phyloP scores from a whole-genome alignment of 2,329 filamentous ascomycete genomes.

The Aspergillus sp. region DNA sequence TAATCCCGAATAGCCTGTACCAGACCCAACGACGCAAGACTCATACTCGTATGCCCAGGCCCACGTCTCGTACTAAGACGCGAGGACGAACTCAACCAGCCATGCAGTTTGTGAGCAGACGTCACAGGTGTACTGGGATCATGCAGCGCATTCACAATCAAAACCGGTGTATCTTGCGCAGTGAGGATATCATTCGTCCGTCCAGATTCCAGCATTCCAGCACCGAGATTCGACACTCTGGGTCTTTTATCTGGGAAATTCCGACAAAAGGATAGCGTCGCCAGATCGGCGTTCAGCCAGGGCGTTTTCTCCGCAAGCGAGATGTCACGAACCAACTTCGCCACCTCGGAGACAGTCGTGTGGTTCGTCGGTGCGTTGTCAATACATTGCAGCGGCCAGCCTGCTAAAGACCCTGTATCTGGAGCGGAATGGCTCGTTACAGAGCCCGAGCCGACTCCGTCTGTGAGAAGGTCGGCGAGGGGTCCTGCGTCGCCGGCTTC shows the following conservation, averaged over 20 bases:
- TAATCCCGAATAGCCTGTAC: not conserved
- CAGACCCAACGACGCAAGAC: not conserved
- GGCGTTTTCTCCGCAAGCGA: not conserved
- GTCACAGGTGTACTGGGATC: not conserved
- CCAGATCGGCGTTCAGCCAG: slow-evolving; percentile 1
- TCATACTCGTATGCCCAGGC: not conserved
- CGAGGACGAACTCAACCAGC: not conserved
- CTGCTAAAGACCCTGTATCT: not conserved
- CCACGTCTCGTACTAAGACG: not conserved
- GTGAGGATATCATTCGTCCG: not conserved
- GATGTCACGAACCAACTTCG: not conserved
- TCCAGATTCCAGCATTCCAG: not conserved
- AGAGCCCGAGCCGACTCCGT: not conserved
- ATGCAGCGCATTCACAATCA: not conserved
- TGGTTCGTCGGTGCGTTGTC: not conserved
- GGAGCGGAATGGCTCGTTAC: not conserved
- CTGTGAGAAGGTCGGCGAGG: not conserved
- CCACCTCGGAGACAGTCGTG: not conserved
- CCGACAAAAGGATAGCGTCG: slow-evolving; percentile 1
- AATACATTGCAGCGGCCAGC: slow-evolving; percentile 2
- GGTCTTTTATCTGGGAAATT: slow-evolving; percentile 1
- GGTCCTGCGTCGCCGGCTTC: not conserved
- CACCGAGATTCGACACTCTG: not conserved
- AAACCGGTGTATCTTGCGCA: not conserved
- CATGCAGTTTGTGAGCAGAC: not conserved